A percentile compares a stretch with the other conserved stretches of the same genome.
Evolutionary conservation across 306 rosid genomes (phyloP).

Genomic region (Vicia villosa): DNA sequence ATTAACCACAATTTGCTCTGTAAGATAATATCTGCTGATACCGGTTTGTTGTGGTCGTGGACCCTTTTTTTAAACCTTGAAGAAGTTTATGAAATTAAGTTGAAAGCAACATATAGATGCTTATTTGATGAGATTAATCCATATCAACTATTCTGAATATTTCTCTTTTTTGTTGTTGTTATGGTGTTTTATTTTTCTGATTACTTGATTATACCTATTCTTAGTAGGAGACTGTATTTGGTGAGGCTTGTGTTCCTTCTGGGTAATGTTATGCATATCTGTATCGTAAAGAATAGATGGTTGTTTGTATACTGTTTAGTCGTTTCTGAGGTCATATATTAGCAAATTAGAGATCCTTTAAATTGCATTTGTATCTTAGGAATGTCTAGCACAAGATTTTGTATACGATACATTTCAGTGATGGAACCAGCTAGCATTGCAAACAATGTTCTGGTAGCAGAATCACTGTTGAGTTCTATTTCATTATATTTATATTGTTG

Average conservation of each 20-base stretch:
- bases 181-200: neutral
- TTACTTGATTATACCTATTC: neutral
- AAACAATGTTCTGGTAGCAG: neutral
- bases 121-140: neutral
- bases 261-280: neutral
- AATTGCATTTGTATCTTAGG: neutral
- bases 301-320: neutral
- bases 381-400: neutral
- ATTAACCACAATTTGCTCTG: too few relatives aligned
- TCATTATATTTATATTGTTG: neutral
- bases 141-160: neutral
- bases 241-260: neutral
- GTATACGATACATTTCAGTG: neutral
- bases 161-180: neutral
- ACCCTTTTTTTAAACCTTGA: too few relatives aligned
- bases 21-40: too few relatives aligned
- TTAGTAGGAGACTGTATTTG: neutral
- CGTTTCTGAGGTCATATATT: neutral
- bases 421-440: neutral
- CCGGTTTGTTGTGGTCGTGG: too few relatives aligned
- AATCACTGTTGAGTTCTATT: neutral
- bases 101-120: neutral
- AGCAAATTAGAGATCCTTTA: constrained; percentile 6
- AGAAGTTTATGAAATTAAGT: neutral
- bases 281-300: neutral